These are phyloP conservation scores for Clitopilus passeckerianus DNA, from an alignment of 768 basidiomycete species.

Conservation along the genomic window DNA sequence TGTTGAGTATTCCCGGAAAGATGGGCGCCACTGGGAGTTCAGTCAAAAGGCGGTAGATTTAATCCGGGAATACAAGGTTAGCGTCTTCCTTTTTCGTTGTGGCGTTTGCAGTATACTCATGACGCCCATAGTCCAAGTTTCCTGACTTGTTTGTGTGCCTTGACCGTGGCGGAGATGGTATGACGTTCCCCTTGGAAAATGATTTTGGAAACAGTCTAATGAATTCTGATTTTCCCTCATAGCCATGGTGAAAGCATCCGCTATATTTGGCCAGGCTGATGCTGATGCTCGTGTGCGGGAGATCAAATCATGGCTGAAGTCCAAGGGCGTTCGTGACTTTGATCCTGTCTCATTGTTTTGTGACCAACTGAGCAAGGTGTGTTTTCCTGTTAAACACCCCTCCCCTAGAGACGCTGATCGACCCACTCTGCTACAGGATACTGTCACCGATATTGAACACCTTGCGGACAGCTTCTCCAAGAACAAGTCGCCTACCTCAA, in stretches of 20 bases:
- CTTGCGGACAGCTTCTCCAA: slow-evolving; percentile 65
- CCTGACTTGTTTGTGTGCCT: slow-evolving; percentile 79
- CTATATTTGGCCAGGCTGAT: slow-evolving; percentile 46
- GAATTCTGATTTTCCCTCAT: slow-evolving; percentile 6
- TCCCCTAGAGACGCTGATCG: background rate
- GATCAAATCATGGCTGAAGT: slow-evolving; percentile 80
- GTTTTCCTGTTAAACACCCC: background rate
- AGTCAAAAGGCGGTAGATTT: slow-evolving; percentile 82
- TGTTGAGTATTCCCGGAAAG: slow-evolving; percentile 84
- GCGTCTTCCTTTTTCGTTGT: background rate
- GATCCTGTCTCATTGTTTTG: slow-evolving; percentile 91
- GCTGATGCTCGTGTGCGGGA: slow-evolving; percentile 72
- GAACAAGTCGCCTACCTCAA: slow-evolving; percentile 52
- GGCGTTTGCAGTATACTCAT: background rate
- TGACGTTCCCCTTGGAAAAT: slow-evolving; percentile 12
- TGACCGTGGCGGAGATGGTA: slow-evolving; percentile 71
- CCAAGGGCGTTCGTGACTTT: slow-evolving; percentile 82
- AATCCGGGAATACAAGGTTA: slow-evolving; percentile 78
- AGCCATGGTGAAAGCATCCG: slow-evolving; percentile 73
- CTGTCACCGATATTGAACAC: slow-evolving; percentile 74
- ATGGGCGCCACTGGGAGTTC: slow-evolving; percentile 87
- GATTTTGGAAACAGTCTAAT: background rate
- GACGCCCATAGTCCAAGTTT: slow-evolving; percentile 53
- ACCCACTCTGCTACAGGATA: slow-evolving; percentile 41
- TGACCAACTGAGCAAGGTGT: slow-evolving; percentile 86